These are phyloP conservation scores for Coprinopsis strossmayeri DNA, from an alignment of 768 basidiomycete species.

Conservation along the genomic window DNA sequence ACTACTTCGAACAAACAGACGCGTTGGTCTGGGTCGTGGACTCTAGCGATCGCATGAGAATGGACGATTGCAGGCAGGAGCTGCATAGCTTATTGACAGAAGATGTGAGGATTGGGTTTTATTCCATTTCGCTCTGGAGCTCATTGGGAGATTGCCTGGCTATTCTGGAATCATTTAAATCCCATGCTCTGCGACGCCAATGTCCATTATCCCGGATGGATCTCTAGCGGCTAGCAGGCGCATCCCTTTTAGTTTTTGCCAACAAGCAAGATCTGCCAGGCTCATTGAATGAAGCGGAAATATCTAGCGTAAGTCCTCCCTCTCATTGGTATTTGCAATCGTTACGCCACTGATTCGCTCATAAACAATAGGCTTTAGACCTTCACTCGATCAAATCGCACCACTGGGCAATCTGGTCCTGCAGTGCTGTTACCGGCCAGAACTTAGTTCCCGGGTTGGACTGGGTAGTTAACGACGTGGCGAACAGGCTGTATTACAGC, in stretches of 20 bases:
- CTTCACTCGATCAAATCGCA: constrained; percentile 80
- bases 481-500: constrained; percentile 80
- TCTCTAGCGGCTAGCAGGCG: constrained; percentile 83
- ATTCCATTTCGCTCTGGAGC: constrained; percentile 6
- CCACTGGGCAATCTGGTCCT: constrained; percentile 84
- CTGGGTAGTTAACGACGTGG: constrained; percentile 90
- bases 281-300: constrained; percentile 77
- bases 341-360: background rate
- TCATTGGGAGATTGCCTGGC: too few relatives aligned
- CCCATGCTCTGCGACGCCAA: constrained; percentile 19
- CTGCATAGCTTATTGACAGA: constrained; percentile 81
- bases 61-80: constrained; percentile 86
- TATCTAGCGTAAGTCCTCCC: constrained; percentile 60
- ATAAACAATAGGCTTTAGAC: constrained; percentile 58
- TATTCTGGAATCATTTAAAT: too few relatives aligned
- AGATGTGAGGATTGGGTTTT: constrained; percentile 56
- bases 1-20: constrained; percentile 99
- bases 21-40: constrained; percentile 99
- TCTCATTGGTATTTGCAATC: constrained; percentile 9
- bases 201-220: constrained; percentile 12
- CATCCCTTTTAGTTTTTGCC: constrained; percentile 90
- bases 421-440: constrained; percentile 86
- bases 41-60: constrained; percentile 85
- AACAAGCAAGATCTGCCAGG: constrained; percentile 97
- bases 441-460: constrained; percentile 82